Base-by-base conservation (phyloP, 2,329 filamentous ascomycete genomes). In the Rhynchosporium secalis region DNA sequence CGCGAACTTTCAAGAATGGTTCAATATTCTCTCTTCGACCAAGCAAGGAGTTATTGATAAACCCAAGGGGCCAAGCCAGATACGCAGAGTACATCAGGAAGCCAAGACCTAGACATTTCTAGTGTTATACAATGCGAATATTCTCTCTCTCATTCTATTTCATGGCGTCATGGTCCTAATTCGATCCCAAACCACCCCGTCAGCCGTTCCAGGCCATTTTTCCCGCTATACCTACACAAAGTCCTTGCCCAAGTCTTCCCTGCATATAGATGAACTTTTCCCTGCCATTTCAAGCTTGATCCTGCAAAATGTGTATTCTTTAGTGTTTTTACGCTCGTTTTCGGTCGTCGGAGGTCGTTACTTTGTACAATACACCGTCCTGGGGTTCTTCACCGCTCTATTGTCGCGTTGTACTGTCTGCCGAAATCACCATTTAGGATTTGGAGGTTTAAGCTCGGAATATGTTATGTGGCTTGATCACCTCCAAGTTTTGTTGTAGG, bases 291-390 rank as follows among this genome's bases (percentile, higher is more conserved):
- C 56, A 47, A 48, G 31, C 43, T 48, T 26, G 46, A 10, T 15
- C 45, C 46, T 57, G 31, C 45, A 31, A 45, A 43, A 57, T 46
- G 52, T n/a, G 38, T 48, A 20, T 36, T 55, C 47, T n/a, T 40
- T 60, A 31, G 28, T 54, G 51, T 41, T 36, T 36, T 36, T 36
- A 20, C 33, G 9, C 5, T 10, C 33, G 33, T 36, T 54, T 20
- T 41, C 36, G 20, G 49, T 64, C 62, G 56, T 64, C 56, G 56
- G 38, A 29, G 46, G 41, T 64, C 58, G 36, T 61, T 64, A 64
- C 45, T 64, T 36, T 49, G 59, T 64, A 64, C 62, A 64, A 52
- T 64, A 60, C 58, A 64, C 36, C 38, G 29, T 48, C 9, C 55
- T 29, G 26, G 48, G 3, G 3, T 4, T 31, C 28, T 60, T 60